Evolutionary conservation across 2,329 filamentous ascomycete genomes (phyloP).

Genomic region (Metarhizium humberi): DNA sequence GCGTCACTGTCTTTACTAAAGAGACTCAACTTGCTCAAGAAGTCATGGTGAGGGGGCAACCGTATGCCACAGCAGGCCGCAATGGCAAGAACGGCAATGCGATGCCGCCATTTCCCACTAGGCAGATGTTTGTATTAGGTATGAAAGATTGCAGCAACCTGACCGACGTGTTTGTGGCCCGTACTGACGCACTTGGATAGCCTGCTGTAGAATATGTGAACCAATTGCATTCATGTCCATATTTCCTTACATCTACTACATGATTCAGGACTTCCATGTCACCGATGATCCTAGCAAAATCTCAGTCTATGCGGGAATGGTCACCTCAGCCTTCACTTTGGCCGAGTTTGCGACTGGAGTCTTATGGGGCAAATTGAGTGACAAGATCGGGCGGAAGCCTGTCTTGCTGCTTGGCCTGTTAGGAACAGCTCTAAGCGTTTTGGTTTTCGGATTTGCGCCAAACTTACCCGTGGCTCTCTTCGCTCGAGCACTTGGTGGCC

Average conservation of each 20-base stretch:
- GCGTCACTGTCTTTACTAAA: neutral
- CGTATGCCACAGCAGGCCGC: slow-evolving; percentile 13
- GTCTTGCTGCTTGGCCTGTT: slow-evolving; percentile 82
- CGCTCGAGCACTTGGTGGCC: slow-evolving; percentile 78
- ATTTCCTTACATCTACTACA: slow-evolving; percentile 96
- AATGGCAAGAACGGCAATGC: slow-evolving; percentile 13
- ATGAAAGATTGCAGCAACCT: slow-evolving; percentile 14
- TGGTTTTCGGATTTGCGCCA: slow-evolving; percentile 83
- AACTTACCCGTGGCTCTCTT: slow-evolving; percentile 75
- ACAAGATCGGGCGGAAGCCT: slow-evolving; percentile 85
- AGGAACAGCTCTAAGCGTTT: slow-evolving; percentile 85
- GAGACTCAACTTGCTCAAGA: neutral
- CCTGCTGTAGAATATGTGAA: slow-evolving; percentile 91
- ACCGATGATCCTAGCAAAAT: slow-evolving; percentile 71
- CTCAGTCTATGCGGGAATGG: slow-evolving; percentile 88
- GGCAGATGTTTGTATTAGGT: slow-evolving; percentile 46
- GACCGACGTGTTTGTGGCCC: neutral
- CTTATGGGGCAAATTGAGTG: slow-evolving; percentile 88
- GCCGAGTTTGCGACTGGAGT: slow-evolving; percentile 90
- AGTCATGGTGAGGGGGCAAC: slow-evolving; percentile 19
- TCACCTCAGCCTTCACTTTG: slow-evolving; percentile 92
- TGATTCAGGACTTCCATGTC: slow-evolving; percentile 87
- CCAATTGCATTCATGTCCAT: slow-evolving; percentile 99
- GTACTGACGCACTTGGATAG: slow-evolving; percentile 31
- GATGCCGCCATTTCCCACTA: slow-evolving; percentile 26